Conservation (phyloP, 2,329 filamentous ascomycete species). For the Aureobasidium sp. region DNA sequence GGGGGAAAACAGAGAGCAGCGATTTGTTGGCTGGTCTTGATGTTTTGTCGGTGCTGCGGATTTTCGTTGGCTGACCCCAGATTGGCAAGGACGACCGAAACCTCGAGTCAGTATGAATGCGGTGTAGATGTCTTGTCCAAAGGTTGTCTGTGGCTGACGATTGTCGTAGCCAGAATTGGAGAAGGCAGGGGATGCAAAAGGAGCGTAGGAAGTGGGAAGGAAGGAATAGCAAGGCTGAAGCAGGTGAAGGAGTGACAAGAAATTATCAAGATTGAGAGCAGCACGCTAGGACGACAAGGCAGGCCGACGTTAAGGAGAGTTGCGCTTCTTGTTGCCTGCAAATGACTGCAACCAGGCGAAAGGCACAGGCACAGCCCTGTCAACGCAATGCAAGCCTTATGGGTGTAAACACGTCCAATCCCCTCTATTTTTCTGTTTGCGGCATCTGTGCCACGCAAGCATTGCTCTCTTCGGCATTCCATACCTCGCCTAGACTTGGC, state of each 20-base stretch:
- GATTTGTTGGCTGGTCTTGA: neutral
- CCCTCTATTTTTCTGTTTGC: neutral
- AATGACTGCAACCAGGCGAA: neutral
- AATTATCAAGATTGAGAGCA: neutral
- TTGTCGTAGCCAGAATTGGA: neutral
- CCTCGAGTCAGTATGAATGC: neutral
- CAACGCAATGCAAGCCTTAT: neutral
- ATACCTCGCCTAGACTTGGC: neutral
- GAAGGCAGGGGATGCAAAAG: neutral
- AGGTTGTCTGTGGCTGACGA: neutral
- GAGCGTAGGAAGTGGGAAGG: neutral
- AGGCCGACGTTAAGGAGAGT: conserved; percentile 7
- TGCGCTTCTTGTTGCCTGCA: conserved; percentile 5
- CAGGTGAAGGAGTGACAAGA: conserved; percentile 4
- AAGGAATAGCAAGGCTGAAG: neutral
- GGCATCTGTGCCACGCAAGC: neutral
- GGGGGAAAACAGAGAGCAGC: neutral
- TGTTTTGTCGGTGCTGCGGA: conserved; percentile 3
- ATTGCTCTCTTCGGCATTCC: neutral
- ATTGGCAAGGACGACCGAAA: conserved; percentile 4
- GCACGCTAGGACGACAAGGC: neutral
- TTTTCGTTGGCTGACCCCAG: conserved; percentile 8
- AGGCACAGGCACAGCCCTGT: neutral
- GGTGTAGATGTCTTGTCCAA: neutral
- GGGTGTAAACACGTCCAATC: neutral